phyloP scores from a whole-genome alignment of 805 yeast species.

The Gaillardinia entomophila region DNA sequence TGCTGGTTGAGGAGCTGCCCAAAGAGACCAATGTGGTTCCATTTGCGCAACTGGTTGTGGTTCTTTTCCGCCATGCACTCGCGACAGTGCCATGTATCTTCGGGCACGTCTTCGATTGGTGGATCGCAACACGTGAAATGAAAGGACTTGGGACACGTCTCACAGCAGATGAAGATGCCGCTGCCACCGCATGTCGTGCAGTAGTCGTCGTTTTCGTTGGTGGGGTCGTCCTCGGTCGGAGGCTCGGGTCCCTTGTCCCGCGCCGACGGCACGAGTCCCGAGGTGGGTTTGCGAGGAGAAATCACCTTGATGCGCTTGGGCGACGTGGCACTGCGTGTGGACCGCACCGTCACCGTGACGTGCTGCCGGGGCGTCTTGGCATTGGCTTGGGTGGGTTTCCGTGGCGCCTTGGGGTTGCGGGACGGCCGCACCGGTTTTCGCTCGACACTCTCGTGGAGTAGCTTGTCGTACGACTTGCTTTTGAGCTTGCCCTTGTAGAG shows the following conservation, averaged over 20 bases:
- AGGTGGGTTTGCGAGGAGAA: slow-evolving; percentile 26
- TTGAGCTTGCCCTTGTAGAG: too few species aligned
- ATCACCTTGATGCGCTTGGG: slow-evolving; percentile 23
- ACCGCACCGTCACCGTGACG: slow-evolving; percentile 3
- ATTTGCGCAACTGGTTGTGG: slow-evolving; percentile 13
- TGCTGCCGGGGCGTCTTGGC: neutral
- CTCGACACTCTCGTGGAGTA: too few species aligned
- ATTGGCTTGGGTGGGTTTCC: too few species aligned
- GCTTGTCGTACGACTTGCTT: too few species aligned
- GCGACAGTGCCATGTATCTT: slow-evolving; percentile 84
- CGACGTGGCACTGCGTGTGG: slow-evolving; percentile 1
- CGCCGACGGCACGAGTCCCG: too few species aligned
- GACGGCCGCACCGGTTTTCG: neutral
- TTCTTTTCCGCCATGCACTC: slow-evolving; percentile 54
- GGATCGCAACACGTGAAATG: slow-evolving; percentile 91
- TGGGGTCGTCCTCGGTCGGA: slow-evolving; percentile 6
- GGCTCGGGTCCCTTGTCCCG: too few species aligned
- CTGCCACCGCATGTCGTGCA: slow-evolving; percentile 88
- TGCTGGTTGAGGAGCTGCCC: slow-evolving; percentile 60
- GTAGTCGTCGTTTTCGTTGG: slow-evolving; percentile 67
- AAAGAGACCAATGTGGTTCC: slow-evolving; percentile 42
- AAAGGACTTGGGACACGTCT: slow-evolving; percentile 85
- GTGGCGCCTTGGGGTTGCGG: neutral
- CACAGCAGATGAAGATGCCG: slow-evolving; percentile 91
- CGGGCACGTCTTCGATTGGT: slow-evolving; percentile 80